Conservation (phyloP, 257 asterid genomes). For the Asclepias syriaca region DNA sequence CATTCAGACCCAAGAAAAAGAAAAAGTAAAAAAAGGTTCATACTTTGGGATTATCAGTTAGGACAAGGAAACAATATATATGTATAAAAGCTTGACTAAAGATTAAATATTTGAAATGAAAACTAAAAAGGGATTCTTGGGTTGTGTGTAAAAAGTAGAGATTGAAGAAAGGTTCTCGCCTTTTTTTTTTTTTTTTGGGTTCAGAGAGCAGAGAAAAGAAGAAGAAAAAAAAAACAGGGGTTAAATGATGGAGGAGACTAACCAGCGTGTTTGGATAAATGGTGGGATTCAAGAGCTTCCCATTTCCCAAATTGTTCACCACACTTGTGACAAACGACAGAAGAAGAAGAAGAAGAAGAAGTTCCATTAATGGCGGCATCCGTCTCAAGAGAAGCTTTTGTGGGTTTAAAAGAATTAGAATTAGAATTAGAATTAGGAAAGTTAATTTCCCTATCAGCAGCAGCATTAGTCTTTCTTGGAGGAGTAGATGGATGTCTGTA, state of each 20-base stretch:
- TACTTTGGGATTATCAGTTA: background rate
- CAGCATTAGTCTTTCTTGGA: constrained; percentile 38
- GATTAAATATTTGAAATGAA: background rate
- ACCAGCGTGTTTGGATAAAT: constrained; percentile 89
- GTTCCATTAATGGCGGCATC: constrained; percentile 29
- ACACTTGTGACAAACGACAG: constrained; percentile 60
- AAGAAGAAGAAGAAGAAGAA: constrained; percentile 5
- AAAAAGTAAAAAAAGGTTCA: too few species aligned
- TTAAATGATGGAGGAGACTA: constrained; percentile 5
- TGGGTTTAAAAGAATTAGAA: constrained; percentile 19
- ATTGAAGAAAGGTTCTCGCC: background rate
- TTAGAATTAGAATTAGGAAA: constrained; percentile 14
- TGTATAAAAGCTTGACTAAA: background rate
- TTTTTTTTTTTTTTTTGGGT: too few species aligned
- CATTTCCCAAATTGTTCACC: constrained; percentile 77
- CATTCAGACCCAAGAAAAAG: background rate
- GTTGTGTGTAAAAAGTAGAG: background rate
- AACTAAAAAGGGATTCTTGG: background rate
- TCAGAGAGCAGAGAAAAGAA: background rate
- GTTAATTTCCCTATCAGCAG: constrained; percentile 29
- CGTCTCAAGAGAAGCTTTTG: constrained; percentile 36
- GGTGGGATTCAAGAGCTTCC: constrained; percentile 85
- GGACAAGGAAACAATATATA: background rate
- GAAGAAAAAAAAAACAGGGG: background rate
- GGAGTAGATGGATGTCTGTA: constrained; percentile 38